Base-by-base conservation (phyloP, 2,329 filamentous ascomycete species). In the Pseudocercospora eumusae region DNA sequence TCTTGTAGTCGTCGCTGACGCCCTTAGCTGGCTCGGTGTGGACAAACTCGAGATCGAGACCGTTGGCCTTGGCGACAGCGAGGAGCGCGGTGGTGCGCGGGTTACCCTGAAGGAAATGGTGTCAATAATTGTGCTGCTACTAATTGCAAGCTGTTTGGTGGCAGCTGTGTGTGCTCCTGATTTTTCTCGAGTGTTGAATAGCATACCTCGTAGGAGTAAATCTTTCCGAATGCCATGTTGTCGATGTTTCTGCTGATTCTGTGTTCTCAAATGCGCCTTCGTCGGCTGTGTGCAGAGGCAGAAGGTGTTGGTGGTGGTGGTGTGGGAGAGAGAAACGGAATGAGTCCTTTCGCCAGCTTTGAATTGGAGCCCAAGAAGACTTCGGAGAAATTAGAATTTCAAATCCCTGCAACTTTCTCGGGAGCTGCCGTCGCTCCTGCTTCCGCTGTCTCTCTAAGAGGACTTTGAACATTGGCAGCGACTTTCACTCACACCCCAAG, bases 1-100 rank as follows among this genome's bases (percentile, higher is more conserved):
- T 90, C 75, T 87, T 82, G 84, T 96, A 96, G 77, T 96, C 92
- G 69, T 83, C 79, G 69, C 85, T 84, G 71, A 89, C 81, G 74
- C 82, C 84, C 72, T 87, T 88, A 68, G 79, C 79, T 67, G 85
- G 83, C 77, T 88, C 82, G 68, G 87, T 89, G 74, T 90, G 81
- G 71, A 95, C 89, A 70, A 93, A 80, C 81, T 97, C 92, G 73
- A 99, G 80, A 70, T 98, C 92, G 77, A 99, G 86, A 78, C 90
- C 88, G 83, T 98, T 98, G 83, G 92, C 92, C 89, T 99, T 98
- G 74, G 95, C 95, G 77, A 97, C 91, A 74, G 91, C 93, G 79
- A 89, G 87, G 81, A 96, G 90, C 78, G 88, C 88, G 75, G 89
- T 90, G 80, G 89, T 90, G 84, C 93, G 93, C 81, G 90, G 84